phyloP scores from a whole-genome alignment of 2,329 filamentous ascomycete species.

The Colletotrichum sp. region DNA sequence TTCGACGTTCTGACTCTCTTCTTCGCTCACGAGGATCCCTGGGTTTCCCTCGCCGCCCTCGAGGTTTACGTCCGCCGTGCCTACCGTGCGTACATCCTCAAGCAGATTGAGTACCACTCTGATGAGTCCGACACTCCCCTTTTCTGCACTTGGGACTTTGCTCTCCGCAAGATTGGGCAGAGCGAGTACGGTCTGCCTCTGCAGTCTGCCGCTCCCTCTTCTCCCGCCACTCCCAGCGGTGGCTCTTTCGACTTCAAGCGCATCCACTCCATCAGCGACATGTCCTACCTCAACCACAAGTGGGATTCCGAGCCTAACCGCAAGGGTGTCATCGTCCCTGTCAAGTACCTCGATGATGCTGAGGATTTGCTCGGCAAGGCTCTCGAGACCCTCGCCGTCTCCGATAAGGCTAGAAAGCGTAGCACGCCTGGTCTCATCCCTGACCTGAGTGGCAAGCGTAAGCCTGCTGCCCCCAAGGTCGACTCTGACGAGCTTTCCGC shows the following conservation, averaged over 20 bases:
- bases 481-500: constrained; percentile 83
- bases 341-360: constrained; percentile 91
- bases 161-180: constrained; percentile 90
- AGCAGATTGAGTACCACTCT: constrained; percentile 86
- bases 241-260: constrained; percentile 73
- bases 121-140: constrained; percentile 71
- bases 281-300: constrained; percentile 84
- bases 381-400: constrained; percentile 78
- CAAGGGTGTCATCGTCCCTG: constrained; percentile 93
- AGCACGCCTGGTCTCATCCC: constrained; percentile 66
- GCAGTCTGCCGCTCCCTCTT: constrained; percentile 80
- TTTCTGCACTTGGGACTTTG: constrained; percentile 95
- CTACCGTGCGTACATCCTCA: constrained; percentile 93
- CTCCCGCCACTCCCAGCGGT: constrained; percentile 74
- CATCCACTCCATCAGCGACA: constrained; percentile 93
- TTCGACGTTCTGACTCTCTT: constrained; percentile 95
- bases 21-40: constrained; percentile 92
- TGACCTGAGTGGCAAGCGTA: constrained; percentile 77
- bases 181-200: constrained; percentile 86
- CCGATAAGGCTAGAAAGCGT: constrained; percentile 61
- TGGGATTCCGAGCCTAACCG: constrained; percentile 78
- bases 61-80: constrained; percentile 97
- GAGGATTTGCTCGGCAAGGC: constrained; percentile 87
- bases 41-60: constrained; percentile 90
- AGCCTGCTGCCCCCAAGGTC: constrained; percentile 56